These are phyloP conservation scores for Chaetomium cochliodes DNA, from an alignment of 495 filamentous ascomycete species.

Conservation along the genomic window DNA sequence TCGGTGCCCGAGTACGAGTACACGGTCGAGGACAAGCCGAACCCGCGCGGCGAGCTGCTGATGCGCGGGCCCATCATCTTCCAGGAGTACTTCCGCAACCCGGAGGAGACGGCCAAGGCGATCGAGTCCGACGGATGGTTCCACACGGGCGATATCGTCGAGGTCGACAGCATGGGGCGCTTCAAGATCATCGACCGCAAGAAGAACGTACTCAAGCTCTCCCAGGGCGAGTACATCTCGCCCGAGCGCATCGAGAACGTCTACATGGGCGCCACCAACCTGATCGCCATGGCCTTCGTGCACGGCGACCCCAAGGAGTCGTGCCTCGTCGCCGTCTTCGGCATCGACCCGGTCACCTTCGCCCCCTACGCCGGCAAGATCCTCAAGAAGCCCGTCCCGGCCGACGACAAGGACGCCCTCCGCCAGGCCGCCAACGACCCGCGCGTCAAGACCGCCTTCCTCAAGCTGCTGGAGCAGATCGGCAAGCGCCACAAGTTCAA, in stretches of 20 bases:
- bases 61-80: slow-evolving; percentile 78
- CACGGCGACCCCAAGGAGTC: slow-evolving; percentile 87
- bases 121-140: slow-evolving; percentile 93
- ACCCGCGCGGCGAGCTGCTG: slow-evolving; percentile 87
- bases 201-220: slow-evolving; percentile 97
- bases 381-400: slow-evolving; percentile 61
- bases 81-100: slow-evolving; percentile 81
- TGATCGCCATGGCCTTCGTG: slow-evolving; percentile 78
- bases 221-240: slow-evolving; percentile 97
- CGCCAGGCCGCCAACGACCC: slow-evolving; percentile 62
- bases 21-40: slow-evolving; percentile 82
- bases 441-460: slow-evolving; percentile 67
- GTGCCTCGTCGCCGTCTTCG: slow-evolving; percentile 82
- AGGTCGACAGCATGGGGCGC: slow-evolving; percentile 78
- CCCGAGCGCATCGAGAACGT: slow-evolving; percentile 97
- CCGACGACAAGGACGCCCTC: slow-evolving; percentile 64
- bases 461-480: slow-evolving; percentile 77
- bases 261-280: slow-evolving; percentile 73
- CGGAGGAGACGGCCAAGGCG: slow-evolving; percentile 78
- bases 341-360: slow-evolving; percentile 77
- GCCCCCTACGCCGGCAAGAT: slow-evolving; percentile 74
- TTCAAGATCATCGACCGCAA: slow-evolving; percentile 92
- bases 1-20: slow-evolving; percentile 97
- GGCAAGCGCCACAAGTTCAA: slow-evolving; percentile 85
- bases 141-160: slow-evolving; percentile 87